These are phyloP conservation scores for Potentilla sterilis DNA, from an alignment of 306 rosid species.

Conservation along the genomic window DNA sequence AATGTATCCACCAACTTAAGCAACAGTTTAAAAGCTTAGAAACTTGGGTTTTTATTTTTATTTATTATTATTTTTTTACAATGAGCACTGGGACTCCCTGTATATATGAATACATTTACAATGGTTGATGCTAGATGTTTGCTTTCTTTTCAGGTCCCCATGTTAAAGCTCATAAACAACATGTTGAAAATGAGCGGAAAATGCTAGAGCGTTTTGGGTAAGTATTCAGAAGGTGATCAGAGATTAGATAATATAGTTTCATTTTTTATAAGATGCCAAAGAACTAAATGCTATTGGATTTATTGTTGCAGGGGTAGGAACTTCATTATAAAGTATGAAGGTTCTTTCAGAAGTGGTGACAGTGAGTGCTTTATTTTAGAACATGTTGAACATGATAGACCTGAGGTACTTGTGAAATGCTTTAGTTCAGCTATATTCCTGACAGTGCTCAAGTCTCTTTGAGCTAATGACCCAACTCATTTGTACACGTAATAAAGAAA, in stretches of 20 bases:
- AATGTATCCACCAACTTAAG: background rate
- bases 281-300: background rate
- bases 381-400: conserved; percentile 31
- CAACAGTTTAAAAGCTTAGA: background rate
- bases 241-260: background rate
- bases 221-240: conserved; percentile 12
- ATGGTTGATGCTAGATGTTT: background rate
- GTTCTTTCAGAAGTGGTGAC: conserved; percentile 29
- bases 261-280: background rate
- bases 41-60: too few relatives aligned
- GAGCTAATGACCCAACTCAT: background rate
- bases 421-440: conserved; percentile 8
- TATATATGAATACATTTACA: background rate
- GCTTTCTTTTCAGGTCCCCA: conserved; percentile 34
- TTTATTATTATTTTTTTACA: too few relatives aligned
- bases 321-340: conserved; percentile 40
- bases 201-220: conserved; percentile 44
- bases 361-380: conserved; percentile 40
- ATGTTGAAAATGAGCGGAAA: conserved; percentile 31
- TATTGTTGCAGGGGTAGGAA: conserved; percentile 34
- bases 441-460: background rate
- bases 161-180: conserved; percentile 38
- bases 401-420: conserved; percentile 21
- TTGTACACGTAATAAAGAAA: background rate
- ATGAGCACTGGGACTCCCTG: background rate